Evolutionary conservation across 1,284 basidiomycete genomes (phyloP).

Genomic region (Crepidotus sp.): DNA sequence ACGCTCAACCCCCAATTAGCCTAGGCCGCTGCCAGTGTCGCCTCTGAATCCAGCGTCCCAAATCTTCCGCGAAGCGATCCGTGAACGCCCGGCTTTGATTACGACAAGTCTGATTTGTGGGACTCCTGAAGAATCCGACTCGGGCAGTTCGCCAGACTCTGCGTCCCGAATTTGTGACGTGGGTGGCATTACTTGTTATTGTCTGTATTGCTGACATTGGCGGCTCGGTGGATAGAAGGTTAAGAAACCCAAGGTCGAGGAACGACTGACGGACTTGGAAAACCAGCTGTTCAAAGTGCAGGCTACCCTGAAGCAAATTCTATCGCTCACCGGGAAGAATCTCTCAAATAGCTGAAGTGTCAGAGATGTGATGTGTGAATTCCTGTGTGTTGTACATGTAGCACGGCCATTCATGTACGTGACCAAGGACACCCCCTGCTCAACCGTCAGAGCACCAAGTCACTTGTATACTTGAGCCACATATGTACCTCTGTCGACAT

Average conservation of each 20-base stretch:
- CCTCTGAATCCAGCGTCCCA: constrained; percentile 1
- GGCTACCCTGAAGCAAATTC: constrained; percentile 2
- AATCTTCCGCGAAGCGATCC: not conserved
- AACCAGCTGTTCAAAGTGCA: constrained; percentile 1
- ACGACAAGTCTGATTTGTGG: constrained; percentile 1
- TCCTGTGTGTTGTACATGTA: not conserved
- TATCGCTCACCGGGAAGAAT: constrained; percentile 6
- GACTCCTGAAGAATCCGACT: constrained; percentile 2
- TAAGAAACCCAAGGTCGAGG: constrained; percentile 4
- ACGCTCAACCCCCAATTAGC: not conserved
- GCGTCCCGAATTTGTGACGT: constrained; percentile 5
- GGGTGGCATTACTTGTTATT: not conserved
- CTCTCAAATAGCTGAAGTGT: constrained; percentile 1
- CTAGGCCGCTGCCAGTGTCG: not conserved
- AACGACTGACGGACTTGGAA: constrained; percentile 1
- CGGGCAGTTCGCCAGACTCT: constrained; percentile 8
- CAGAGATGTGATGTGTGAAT: not conserved
- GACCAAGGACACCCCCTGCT: too few species aligned
- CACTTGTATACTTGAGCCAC: too few species aligned
- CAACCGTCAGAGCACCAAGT: too few species aligned
- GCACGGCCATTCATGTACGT: too few species aligned
- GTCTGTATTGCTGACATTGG: not conserved
- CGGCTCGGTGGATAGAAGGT: constrained; percentile 1
- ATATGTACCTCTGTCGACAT: too few species aligned
- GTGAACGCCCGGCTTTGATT: not conserved